Conservation (phyloP, 2,329 filamentous ascomycete species). For the Chalara sp. region DNA sequence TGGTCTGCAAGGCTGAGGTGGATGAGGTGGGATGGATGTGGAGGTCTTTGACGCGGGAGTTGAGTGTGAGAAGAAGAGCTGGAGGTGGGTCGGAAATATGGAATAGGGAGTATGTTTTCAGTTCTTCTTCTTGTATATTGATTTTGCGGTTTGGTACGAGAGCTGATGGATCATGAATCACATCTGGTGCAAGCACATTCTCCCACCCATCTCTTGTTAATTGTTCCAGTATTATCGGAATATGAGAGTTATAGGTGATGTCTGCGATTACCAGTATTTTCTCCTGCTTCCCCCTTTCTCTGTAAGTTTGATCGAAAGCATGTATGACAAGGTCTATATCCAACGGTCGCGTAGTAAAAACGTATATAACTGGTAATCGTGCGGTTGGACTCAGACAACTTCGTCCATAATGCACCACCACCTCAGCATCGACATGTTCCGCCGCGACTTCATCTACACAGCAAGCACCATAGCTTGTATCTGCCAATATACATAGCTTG, state of each 20-base stretch:
- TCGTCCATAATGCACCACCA: constrained; percentile 89
- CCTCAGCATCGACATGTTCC: constrained; percentile 84
- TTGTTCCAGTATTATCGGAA: constrained; percentile 47
- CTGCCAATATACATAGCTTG: constrained; percentile 74
- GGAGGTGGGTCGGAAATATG: constrained; percentile 81
- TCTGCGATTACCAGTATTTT: constrained; percentile 82
- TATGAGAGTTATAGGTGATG: constrained; percentile 75
- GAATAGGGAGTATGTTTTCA: constrained; percentile 55
- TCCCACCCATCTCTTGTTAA: constrained; percentile 62
- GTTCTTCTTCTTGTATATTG: constrained; percentile 34
- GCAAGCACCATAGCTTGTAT: constrained; percentile 95
- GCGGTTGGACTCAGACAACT: constrained; percentile 88
- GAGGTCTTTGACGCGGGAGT: constrained; percentile 71
- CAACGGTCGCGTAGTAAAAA: constrained; percentile 73
- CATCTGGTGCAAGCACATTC: constrained; percentile 59
- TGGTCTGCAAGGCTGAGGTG: constrained; percentile 22
- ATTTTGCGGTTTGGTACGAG: constrained; percentile 78
- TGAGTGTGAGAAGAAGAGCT: constrained; percentile 79
- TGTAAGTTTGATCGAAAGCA: constrained; percentile 64
- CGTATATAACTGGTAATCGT: constrained; percentile 78
- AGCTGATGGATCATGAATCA: constrained; percentile 73
- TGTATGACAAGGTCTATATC: constrained; percentile 47
- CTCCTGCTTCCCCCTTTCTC: constrained; percentile 35
- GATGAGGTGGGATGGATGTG: constrained; percentile 64
- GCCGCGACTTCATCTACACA: constrained; percentile 96